Base-by-base conservation (phyloP, 179 eudicot genomes). In the Camellia oleifera region DNA sequence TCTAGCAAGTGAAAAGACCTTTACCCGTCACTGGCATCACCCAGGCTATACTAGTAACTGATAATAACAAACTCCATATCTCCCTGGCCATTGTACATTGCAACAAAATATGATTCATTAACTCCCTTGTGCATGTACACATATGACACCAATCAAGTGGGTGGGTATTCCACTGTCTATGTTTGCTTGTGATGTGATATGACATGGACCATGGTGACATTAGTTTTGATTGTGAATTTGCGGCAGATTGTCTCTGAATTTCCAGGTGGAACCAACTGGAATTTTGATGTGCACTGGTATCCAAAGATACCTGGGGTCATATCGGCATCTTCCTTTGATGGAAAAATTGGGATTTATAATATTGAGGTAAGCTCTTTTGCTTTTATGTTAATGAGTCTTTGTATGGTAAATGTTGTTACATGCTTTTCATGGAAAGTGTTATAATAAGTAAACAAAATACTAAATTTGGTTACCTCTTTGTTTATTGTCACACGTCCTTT, bases 201-300 rank as follows among this genome's bases (percentile, higher is more conserved):
- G 69, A 8, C 14, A 15, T 63, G 17, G 5, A 4, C 14, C 69
- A 66, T n/a, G 18, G 50, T 58, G 64, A 45, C 50, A n/a, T 9
- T 75, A 56, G 20, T 53, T 63, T 23, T 78, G 62, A 17, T 79
- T 50, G 72, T 32, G 79, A 65, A 69, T 46, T 56, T 81, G 78
- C n/a, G 80, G 84, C 90, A 96, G 99, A 96, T 94, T 80, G 92
- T 92, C 65, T 85, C 92, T 77, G 99, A 96, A 85, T 86, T 96
- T 87, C 99, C 98, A 32, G 89, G 92, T 83, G 98, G 98, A 81
- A 88, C 92, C 79, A 94, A 96, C 81, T 91, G 97, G 97, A 96
- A 96, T 79, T 96, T 96, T 83, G 98, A 94, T 81, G 89, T 96
- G n/a, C 97, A 94, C 82, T 96, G 99, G 99, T 96, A 96, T 79